phyloP scores from a whole-genome alignment of 2,329 filamentous ascomycete species.

The Aspergillus sclerotialis region DNA sequence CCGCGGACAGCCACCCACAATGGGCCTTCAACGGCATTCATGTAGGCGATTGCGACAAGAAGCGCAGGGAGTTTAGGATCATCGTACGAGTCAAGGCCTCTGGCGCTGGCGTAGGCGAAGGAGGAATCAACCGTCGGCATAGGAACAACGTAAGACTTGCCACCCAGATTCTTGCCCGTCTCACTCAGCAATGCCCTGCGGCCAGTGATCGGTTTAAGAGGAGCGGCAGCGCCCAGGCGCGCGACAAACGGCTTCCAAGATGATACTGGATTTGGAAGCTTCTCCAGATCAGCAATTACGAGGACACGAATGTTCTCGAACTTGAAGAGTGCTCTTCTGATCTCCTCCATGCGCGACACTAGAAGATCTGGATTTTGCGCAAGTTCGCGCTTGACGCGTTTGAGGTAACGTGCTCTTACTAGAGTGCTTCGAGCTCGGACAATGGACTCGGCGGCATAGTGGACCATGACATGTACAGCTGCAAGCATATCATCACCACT shows the following conservation, averaged over 20 bases:
- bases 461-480: conserved; percentile 65
- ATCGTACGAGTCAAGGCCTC: conserved; percentile 66
- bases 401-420: conserved; percentile 81
- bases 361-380: conserved; percentile 69
- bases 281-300: conserved; percentile 72
- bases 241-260: conserved; percentile 65
- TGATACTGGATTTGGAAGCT: conserved; percentile 66
- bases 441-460: conserved; percentile 70
- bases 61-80: conserved; percentile 76
- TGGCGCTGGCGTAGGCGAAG: conserved; percentile 69
- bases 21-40: conserved; percentile 88
- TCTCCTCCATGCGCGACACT: conserved; percentile 66
- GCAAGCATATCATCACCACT: conserved; percentile 61
- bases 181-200: conserved; percentile 65
- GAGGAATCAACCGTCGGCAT: conserved; percentile 92
- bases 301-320: conserved; percentile 81
- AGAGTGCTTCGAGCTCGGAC: conserved; percentile 72
- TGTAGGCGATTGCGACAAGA: conserved; percentile 81
- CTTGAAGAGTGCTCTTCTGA: conserved; percentile 69
- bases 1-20: conserved; percentile 91
- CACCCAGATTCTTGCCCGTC: conserved; percentile 68
- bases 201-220: conserved; percentile 64
- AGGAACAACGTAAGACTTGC: conserved; percentile 70
- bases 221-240: conserved; percentile 44
- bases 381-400: conserved; percentile 73